Evolutionary conservation across 1,284 basidiomycete species (phyloP).

Genomic region (Sanghuangporus sanghuang): DNA sequence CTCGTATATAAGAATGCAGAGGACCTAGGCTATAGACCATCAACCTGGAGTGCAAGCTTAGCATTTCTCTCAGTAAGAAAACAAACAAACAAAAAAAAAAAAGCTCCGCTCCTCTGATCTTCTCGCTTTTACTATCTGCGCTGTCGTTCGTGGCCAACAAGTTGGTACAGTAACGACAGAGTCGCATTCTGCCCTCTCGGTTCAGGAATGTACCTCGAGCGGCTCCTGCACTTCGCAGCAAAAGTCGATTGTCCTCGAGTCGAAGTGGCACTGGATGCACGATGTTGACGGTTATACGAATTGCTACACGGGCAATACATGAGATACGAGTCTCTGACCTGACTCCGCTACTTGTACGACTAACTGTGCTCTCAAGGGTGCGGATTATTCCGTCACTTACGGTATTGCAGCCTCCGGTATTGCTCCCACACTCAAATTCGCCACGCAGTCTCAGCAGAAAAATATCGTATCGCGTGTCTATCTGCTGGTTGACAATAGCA

Average conservation of each 20-base stretch:
- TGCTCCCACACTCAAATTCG: constrained; percentile 29
- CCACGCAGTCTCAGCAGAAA: constrained; percentile 16
- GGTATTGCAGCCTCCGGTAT: constrained; percentile 38
- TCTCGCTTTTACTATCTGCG: constrained; percentile 28
- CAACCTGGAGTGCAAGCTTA: not conserved
- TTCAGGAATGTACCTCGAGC: constrained; percentile 34
- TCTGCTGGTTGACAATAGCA: constrained; percentile 22
- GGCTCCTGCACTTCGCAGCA: constrained; percentile 34
- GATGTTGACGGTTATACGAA: constrained; percentile 38
- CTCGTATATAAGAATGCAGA: not conserved
- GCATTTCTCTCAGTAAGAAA: not conserved
- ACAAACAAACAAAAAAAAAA: too few species aligned
- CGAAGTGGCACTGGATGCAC: constrained; percentile 53
- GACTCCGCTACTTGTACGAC: constrained; percentile 38
- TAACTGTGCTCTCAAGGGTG: constrained; percentile 34
- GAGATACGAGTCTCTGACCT: constrained; percentile 45
- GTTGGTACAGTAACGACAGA: constrained; percentile 36
- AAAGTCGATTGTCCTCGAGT: constrained; percentile 39
- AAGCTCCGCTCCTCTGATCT: constrained; percentile 31
- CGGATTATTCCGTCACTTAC: constrained; percentile 35
- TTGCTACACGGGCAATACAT: constrained; percentile 52
- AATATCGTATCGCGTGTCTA: constrained; percentile 29
- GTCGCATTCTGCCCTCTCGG: constrained; percentile 36
- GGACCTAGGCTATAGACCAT: not conserved
- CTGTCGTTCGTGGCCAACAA: constrained; percentile 33